Evolutionary conservation across 2,329 filamentous ascomycete species (phyloP), one percentile per base, ranked within the genome.

Genomic region (Arthrobotrys pseudoclavata): DNA sequence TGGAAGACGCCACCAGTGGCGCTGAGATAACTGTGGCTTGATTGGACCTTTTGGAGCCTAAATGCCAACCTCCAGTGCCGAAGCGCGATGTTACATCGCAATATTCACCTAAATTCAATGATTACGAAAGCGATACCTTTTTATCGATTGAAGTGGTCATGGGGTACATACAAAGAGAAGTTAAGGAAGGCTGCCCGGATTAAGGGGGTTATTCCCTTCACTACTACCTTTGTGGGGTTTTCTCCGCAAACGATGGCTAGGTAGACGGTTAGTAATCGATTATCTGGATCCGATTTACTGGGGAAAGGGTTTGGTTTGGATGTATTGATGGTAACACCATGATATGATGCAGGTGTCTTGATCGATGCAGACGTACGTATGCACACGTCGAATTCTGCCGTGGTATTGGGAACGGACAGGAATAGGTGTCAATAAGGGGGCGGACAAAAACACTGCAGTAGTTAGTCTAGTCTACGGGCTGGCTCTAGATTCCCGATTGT

Each of bases 401-500:
- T 60, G 53, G 53, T 60, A 60, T 60, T 60, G 53, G 53, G 31
- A 60, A 42, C 10, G n/a, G 52, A 37, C 26, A 31, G 34, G 34
- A 22, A 40, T 40, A 40, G 26, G 10, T 20, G 10, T 34, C n/a
- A 29, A 5, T 34, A 37, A 57, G 18, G 31, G 53, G 53, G 4
- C 4, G 40, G 13, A 42, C 15, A 42, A 31, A 18, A 55, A 37
- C 15, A 4, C 18, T 13, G 62, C 29, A 60, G 34, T 50, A 70
- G 42, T 29, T 7, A 29, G 29, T 7, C 7, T 76, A 63, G 64
- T 24, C 31, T 10, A 37, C 40, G 57, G 61, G 52, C 37, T 37
- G 31, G 40, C 66, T 67, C 48, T 66, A 76, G 50, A 37, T 64
- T 37, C 47, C n/a, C 2, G 66, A 76, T 70, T 55, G 4, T 20